Evolutionary conservation across 2,329 filamentous ascomycete species (phyloP), one percentile per base, ranked within the genome.

Genomic region (Trichophyton rubrum): DNA sequence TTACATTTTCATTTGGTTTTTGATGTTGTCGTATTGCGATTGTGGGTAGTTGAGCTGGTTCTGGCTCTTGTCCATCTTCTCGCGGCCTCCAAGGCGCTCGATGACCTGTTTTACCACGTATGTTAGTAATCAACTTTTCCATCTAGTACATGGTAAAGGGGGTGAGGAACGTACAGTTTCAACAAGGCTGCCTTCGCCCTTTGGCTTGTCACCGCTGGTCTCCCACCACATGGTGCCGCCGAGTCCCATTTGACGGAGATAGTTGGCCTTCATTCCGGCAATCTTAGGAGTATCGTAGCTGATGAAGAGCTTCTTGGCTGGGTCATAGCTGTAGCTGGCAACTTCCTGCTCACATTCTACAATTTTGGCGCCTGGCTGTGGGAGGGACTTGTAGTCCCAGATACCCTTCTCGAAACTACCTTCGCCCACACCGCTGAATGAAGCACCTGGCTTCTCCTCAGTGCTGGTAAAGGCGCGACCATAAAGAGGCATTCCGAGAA

Each of bases 181-280:
- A 55, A 63, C 59, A 22, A 63, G 45, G 33, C 60, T 62, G 7
- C 58, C 58, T 13, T 35, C 4, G 17, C 60, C 56, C 2, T 45
- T 56, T 33, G 49, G 49, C 59, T 63, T 63, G 30, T 96, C 92
- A 0, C 83, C 85, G 68, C 87, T 92, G 67, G 84, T 89, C 76
- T 96, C 91, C 89, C 89, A 95, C 90, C 90, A 97, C 91, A 97
- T 96, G n/a, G 82, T 89, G 17, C 92, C 92, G 1, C 90, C 91
- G 0, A 96, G 80, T 0, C 82, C 78, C 51, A 80, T 76, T 20
- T 81, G 71, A 68, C 79, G 81, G 69, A 96, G 82, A 71, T 85
- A 96, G 9, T 82, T 75, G 1, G 85, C 84, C 78, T 96, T 97
- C 65, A 75, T 71, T 65, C 78, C 77, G 2, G 85, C 86, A 71